Evolutionary conservation across 768 basidiomycete species (phyloP), one percentile per base, ranked within the genome.

Genomic region (Tricholoma terreum): DNA sequence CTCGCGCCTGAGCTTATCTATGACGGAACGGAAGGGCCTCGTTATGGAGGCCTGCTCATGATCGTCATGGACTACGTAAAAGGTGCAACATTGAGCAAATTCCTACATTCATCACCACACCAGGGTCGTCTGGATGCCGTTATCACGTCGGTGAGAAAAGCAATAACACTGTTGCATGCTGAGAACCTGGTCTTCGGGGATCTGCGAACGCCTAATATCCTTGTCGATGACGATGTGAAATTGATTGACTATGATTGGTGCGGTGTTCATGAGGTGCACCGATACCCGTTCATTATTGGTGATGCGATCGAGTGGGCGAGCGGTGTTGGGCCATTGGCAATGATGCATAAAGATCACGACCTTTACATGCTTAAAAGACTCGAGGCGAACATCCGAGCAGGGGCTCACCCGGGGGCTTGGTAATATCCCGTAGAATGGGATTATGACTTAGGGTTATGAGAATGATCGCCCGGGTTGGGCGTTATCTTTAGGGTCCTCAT

Each of bases 1-100:
- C 52, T 62, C 10, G 61, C 61, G 12, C 58, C 58, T 46, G 34
- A 52, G 19, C 53, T 62, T 17, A 46, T 42, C 46, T 62, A 62
- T 46, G 40, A 35, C 21, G 34, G 46, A 19, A 49, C 43, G 8
- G 58, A 50, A 19, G 58, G 42, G 19, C 35, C 48, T 35, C 31
- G 15, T n/a, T 53, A 58, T 43, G 51, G 56, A 15, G 50, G 51
- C 5, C 40, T 19, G 24, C 19, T 38, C 30, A 54, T 52, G 43
- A 36, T 58, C 27, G 53, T 54, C 10, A 58, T 58, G 58, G 53
- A 54, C 12, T 55, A 27, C 45, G 30, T 58, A n/a, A 48, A 34
- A 14, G 55, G n/a, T 33, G 53, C 48, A 34, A 24, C 30, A 9
- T 48, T 54, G 33, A 31, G 27, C 24, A 48, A 34, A 17, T 45